A percentile compares a stretch with the other conserved stretches of the same genome.
Evolutionary conservation across 345 rosid species (phyloP).

Genomic region (Bretschneidera sinensis): DNA sequence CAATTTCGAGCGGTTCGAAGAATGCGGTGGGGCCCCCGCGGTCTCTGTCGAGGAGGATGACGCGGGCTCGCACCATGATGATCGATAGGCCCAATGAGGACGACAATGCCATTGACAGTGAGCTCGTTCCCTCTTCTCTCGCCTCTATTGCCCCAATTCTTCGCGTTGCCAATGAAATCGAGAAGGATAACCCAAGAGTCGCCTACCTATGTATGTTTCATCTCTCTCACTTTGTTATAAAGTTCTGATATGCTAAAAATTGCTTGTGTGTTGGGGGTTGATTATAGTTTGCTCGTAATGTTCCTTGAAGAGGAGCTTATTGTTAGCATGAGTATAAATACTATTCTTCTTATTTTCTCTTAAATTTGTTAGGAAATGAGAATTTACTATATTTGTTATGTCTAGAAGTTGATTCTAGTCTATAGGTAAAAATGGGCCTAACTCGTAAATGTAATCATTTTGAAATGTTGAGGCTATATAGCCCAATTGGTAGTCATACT

Average conservation of each 20-base stretch:
- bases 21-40: constrained; percentile 30
- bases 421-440: neutral
- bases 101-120: constrained; percentile 53
- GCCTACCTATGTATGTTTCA: constrained; percentile 76
- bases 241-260: neutral
- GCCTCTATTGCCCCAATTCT: constrained; percentile 65
- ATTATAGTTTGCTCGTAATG: neutral
- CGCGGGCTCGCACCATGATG: constrained; percentile 45
- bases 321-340: neutral
- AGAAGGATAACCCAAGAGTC: constrained; percentile 64
- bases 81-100: constrained; percentile 50
- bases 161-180: constrained; percentile 88
- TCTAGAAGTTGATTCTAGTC: neutral
- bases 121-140: constrained; percentile 85
- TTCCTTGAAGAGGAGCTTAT: neutral
- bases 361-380: no score
- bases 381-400: no score
- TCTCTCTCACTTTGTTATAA: neutral
- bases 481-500: no score
- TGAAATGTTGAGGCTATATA: no score
- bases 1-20: constrained; percentile 77
- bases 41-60: constrained; percentile 39
- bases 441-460: neutral
- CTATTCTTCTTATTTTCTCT: neutral
- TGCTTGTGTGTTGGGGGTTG: neutral